Base-by-base conservation (phyloP, 768 basidiomycete species). In the Tylopilus subfusipes region DNA sequence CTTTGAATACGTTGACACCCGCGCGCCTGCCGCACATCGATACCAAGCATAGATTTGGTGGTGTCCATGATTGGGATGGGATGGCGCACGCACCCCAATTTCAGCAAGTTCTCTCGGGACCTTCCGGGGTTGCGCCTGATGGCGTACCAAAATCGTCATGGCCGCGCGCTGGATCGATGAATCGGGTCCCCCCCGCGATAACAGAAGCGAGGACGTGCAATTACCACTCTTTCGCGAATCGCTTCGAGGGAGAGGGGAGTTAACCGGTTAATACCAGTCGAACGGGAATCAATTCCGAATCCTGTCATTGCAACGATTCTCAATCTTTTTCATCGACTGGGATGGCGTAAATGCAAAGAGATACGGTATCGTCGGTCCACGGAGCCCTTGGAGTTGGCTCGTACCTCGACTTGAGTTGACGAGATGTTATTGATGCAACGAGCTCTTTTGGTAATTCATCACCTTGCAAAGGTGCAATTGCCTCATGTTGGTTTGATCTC, bases 401-500 rank as follows among this genome's bases (percentile, higher is more conserved):
- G 52, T 36, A 16, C 48, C 48, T 27, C 43, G 13, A 27, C 33
- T 40, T 44, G 54, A 52, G 48, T 48, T 24, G 38, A 38, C 38
- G 38, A 38, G 50, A 19, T 19, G 31, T 48, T 13, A 25, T 9
- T 59, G 56, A 63, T 55, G 33, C 5, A 21, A 33, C n/a, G 16
- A 47, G 53, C 29, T 16, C 10, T 44, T 52, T 34, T 52, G 45
- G 50, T 34, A 44, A 40, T 44, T 33, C 39, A 22, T 4, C 27
- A n/a, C 27, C 53, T 27, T 12, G 16, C 36, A 22, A 36, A 48
- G 47, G 54, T 40, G 27, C 43, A 12, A 49, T 53, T 58, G 11
- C 55, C 55, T 38, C 21, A 42, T 42, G 30, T 8, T 39, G 34
- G 55, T 62, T 70, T 56, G 66, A 70, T 68, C 68, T 70, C 68